Evolutionary conservation across 495 filamentous ascomycete species (phyloP), one percentile per base, ranked within the genome.

Genomic region (Neurospora sp.): DNA sequence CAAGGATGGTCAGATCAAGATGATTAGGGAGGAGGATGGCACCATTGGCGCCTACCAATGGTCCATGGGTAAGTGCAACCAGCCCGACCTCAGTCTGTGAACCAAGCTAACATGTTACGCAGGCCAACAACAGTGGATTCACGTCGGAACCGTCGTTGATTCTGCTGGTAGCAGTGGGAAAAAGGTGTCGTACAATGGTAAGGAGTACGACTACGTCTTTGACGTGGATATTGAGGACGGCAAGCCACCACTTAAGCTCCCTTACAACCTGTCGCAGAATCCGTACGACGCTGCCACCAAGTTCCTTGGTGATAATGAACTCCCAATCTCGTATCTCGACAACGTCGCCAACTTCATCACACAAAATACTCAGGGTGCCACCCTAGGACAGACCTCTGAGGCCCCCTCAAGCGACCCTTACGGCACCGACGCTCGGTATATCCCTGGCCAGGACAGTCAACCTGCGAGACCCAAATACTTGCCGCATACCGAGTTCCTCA

Each of bases 141-240:
- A 90, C 72, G 90, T 99, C 3, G 96, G 96, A 69, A 97, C 93
- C 0, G 96, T 98, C 18, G 96, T 99, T 20, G 94, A 97, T 72
- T 89, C 93, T 3, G 91, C 90, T 41, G 95, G 91, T 40, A 96
- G 93, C 78, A 93, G 89, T 73, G 91, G 92, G 4, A 86, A 86
- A 65, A 89, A 89, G 79, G 84, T 86, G n/a, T 83, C 90, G 53
- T 92, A 94, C 78, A 80, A 90, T 3, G 96, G 96, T 31, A 89
- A 94, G 79, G 93, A 97, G 71, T 99, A 96, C 79, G 96, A 99
- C 76, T 98, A 93, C 79, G 96, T 99, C 69, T 99, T 98, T 75
- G 95, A 98, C 78, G 96, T 99, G 37, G 96, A 98, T 77, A 95
- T 98, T 72, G 92, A 97, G 78, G 96, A 98, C 74, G 96, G 96